A percentile compares a stretch with the other conserved stretches of the same genome.
phyloP scores from a whole-genome alignment of 805 yeast species.

The Kockiozyma suomiensis region DNA sequence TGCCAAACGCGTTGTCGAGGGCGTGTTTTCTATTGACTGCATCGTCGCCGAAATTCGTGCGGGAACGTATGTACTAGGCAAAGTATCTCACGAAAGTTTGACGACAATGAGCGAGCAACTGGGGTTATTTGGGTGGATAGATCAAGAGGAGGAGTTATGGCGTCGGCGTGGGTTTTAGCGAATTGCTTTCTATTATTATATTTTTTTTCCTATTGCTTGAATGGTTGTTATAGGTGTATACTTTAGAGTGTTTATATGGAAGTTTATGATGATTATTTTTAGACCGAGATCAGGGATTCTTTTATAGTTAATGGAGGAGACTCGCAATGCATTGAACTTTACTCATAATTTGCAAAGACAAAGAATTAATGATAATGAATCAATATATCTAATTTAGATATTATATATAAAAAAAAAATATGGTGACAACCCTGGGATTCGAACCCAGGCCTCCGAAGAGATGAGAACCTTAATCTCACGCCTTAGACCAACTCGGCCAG shows the following conservation, averaged over 20 bases:
- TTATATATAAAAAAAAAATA: constrained; percentile 39
- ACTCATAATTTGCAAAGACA: no score
- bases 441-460: constrained; percentile 88
- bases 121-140: constrained; percentile 9
- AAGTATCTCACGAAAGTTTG: constrained; percentile 8
- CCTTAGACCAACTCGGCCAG: constrained; percentile 75
- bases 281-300: background rate
- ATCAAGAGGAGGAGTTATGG: constrained; percentile 13
- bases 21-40: constrained; percentile 9
- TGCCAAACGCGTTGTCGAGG: constrained; percentile 10
- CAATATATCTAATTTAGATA: background rate
- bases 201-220: background rate
- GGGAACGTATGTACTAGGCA: constrained; percentile 13
- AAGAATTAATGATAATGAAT: no score
- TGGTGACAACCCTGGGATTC: constrained; percentile 78
- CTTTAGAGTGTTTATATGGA: background rate
- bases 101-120: constrained; percentile 8
- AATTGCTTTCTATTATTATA: background rate
- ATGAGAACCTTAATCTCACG: constrained; percentile 77
- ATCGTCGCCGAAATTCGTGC: background rate
- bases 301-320: no score
- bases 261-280: no score
- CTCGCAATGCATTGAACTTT: no score
- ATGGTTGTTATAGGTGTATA: no score
- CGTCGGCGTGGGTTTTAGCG: background rate